These are phyloP conservation scores for Silene conica DNA, from an alignment of 148 eudicot species.

Conservation along the genomic window DNA sequence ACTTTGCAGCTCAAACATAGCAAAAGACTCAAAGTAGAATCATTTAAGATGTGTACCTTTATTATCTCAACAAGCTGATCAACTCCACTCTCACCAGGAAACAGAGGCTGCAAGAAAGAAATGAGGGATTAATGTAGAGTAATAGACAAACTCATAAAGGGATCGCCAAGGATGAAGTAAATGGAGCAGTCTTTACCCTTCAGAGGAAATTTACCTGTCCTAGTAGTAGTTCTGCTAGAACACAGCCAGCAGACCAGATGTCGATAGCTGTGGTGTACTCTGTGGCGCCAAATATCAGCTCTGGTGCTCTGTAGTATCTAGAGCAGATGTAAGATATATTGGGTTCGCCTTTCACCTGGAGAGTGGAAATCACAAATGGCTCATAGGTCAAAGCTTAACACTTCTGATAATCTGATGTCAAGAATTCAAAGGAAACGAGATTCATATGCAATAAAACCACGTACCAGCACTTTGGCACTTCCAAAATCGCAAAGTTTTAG, in stretches of 20 bases:
- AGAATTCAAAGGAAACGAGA: background rate
- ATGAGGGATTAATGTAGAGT: background rate
- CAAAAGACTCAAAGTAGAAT: too few relatives aligned
- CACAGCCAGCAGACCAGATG: slow-evolving; percentile 94
- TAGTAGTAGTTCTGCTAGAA: slow-evolving; percentile 84
- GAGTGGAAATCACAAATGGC: slow-evolving; percentile 10
- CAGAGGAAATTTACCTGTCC: slow-evolving; percentile 51
- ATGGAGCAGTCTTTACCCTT: background rate
- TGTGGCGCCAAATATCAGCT: slow-evolving; percentile 93
- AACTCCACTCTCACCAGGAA: slow-evolving; percentile 93
- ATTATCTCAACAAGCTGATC: slow-evolving; percentile 96
- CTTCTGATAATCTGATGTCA: background rate
- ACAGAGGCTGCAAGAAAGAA: slow-evolving; percentile 57
- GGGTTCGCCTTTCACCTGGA: slow-evolving; percentile 90
- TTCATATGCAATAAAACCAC: slow-evolving; percentile 5
- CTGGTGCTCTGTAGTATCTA: slow-evolving; percentile 94
- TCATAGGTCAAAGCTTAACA: slow-evolving; percentile 12
- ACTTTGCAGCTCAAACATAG: too few relatives aligned
- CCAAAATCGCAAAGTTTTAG: slow-evolving; percentile 40
- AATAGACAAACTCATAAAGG: background rate
- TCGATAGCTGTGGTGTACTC: slow-evolving; percentile 90
- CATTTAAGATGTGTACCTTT: slow-evolving; percentile 40
- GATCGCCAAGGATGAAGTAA: background rate
- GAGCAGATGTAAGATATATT: slow-evolving; percentile 95
- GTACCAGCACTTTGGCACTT: slow-evolving; percentile 64